These are phyloP conservation scores for Aegilops tauschii DNA, from an alignment of 176 grass and related monocot species.

Conservation along the genomic window DNA sequence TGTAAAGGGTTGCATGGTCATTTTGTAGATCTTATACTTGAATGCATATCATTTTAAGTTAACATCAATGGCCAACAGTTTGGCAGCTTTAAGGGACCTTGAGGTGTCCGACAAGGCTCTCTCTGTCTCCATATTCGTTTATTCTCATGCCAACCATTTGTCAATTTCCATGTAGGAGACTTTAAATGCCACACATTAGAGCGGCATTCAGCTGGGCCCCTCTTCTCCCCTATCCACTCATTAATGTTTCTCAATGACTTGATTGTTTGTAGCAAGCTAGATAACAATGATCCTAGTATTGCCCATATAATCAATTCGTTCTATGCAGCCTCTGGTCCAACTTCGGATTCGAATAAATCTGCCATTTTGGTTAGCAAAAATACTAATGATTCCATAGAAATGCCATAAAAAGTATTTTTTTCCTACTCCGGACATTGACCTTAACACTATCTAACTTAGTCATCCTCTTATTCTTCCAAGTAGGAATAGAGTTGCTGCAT, in stretches of 20 bases:
- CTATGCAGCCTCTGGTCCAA: background rate
- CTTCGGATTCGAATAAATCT: background rate
- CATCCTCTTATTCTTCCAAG: background rate
- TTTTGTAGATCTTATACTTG: background rate
- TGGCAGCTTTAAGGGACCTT: background rate
- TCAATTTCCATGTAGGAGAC: background rate
- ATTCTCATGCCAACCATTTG: background rate
- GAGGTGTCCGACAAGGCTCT: background rate
- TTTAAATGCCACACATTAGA: background rate
- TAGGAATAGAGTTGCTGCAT: background rate
- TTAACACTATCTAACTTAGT: background rate
- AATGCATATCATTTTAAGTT: too few species aligned
- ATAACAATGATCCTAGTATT: too few species aligned
- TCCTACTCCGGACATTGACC: background rate
- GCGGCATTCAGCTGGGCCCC: background rate
- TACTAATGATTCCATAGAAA: too few species aligned
- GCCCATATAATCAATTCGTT: too few species aligned
- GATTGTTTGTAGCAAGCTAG: background rate
- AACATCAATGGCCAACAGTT: background rate
- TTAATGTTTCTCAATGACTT: background rate
- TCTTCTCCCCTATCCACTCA: background rate
- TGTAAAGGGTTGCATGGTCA: background rate
- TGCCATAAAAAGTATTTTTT: too few species aligned
- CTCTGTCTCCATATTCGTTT: background rate
- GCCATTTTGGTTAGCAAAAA: background rate